phyloP scores from a whole-genome alignment of 345 rosid species.

The Populus tremula region DNA sequence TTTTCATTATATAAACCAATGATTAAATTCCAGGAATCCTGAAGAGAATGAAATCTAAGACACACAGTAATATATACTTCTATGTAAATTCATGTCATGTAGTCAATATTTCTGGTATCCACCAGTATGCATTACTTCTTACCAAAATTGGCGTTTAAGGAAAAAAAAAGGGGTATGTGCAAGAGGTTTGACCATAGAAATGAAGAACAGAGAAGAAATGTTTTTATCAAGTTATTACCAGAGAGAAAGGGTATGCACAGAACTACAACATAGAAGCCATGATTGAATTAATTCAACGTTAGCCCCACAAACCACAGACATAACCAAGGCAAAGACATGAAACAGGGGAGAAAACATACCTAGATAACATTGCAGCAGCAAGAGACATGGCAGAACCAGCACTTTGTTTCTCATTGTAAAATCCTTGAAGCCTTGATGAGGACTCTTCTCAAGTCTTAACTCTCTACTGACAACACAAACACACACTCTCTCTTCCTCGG shows the following conservation, averaged over 20 bases:
- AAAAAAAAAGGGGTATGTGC: too few relatives aligned
- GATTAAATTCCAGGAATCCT: neutral
- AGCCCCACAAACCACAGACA: neutral
- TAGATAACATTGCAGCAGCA: constrained; percentile 26
- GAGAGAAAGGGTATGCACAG: too few relatives aligned
- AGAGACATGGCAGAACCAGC: constrained; percentile 18
- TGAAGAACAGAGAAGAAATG: too few relatives aligned
- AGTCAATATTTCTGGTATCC: too few relatives aligned
- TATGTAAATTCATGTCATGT: too few relatives aligned
- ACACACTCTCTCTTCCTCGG: neutral
- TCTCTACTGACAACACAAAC: neutral
- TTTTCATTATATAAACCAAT: neutral
- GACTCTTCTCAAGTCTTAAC: neutral
- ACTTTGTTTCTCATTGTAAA: constrained; percentile 23
- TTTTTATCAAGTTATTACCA: neutral
- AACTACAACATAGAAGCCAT: neutral
- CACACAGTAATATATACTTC: neutral
- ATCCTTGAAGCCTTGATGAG: neutral
- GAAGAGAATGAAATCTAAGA: neutral
- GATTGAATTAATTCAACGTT: neutral
- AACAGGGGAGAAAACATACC: constrained; percentile 25
- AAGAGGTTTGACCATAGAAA: too few relatives aligned
- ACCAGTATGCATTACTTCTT: neutral
- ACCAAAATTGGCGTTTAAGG: neutral
- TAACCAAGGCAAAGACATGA: neutral